Evolutionary conservation across 2,329 filamentous ascomycete genomes (phyloP), one percentile per base, ranked within the genome.

Genomic region (Pseudohalonectria lignicola): DNA sequence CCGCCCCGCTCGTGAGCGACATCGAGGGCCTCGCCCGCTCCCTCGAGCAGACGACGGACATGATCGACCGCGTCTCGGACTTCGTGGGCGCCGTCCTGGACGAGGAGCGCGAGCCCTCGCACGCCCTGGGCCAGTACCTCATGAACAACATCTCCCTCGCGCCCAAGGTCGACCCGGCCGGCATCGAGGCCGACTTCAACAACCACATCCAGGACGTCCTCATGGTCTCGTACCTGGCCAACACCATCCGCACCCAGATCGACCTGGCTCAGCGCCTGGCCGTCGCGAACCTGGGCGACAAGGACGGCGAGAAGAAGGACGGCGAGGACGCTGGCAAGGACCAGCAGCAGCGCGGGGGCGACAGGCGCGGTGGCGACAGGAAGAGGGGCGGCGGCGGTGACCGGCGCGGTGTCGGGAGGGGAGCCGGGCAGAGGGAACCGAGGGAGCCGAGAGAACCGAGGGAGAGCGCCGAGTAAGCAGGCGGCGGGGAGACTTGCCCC

Each of bases 191-290:
- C 58, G 88, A 96, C 70, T 98, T 98, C 77, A 98, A 98, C 78
- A 94, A 94, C 71, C 92, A 98, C 69, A 87, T 98, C 63, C 92
- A 98, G 69, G 92, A 98, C 61, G 88, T 98, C 44, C 79, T 98
- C 49, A 88, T 96, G 62, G 88, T 98, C 53, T 94, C 87, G 49
- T 98, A 98, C 70, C 76, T 98, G 47, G 87, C 92, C 60, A 98
- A 96, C 74, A 95, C 87, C 49, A 94, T 96, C 66, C 86, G 90
- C 62, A 96, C 90, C 50, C 92, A 98, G 70, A 95, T 98, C 68
- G 92, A 96, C 56, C 79, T 98, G 42, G 94, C 88, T 47, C 94
- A 96, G 74, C 79, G 90, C 47, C 71, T 98, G 55, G 90, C 90
- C 39, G 92, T 79, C n/a, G 78, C 82, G 46, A 73, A 74, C 51